Conservation (phyloP, 2,329 filamentous ascomycete genomes). For the Blumeria graminis region DNA sequence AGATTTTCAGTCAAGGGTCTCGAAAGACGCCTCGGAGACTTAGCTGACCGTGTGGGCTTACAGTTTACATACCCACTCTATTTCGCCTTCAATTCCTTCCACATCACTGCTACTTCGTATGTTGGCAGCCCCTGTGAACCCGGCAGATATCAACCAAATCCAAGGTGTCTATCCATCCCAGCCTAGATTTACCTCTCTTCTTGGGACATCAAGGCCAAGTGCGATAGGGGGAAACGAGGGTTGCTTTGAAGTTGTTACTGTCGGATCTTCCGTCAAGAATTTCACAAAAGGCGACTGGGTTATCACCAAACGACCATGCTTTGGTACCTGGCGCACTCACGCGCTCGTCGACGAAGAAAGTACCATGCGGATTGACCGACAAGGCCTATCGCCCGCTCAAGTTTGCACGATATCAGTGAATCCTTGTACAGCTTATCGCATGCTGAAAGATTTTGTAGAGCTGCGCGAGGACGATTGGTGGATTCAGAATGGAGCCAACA, state of each 20-base stretch:
- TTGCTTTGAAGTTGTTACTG: slow-evolving; percentile 64
- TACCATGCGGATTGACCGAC: slow-evolving; percentile 45
- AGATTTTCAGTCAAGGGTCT: slow-evolving; percentile 7
- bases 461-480: slow-evolving; percentile 68
- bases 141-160: slow-evolving; percentile 92
- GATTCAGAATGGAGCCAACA: slow-evolving; percentile 91
- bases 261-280: slow-evolving; percentile 26
- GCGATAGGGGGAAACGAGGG: slow-evolving; percentile 79
- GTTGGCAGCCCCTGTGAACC: slow-evolving; percentile 82
- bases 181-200: slow-evolving; percentile 47
- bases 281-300: slow-evolving; percentile 75
- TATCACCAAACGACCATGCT: slow-evolving; percentile 57
- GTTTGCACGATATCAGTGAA: slow-evolving; percentile 80
- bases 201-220: slow-evolving; percentile 54
- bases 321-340: slow-evolving; percentile 91
- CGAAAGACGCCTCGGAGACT: too few species aligned
- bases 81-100: slow-evolving; percentile 35
- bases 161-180: slow-evolving; percentile 87
- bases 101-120: slow-evolving; percentile 55
- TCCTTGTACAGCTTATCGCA: slow-evolving; percentile 80
- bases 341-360: slow-evolving; percentile 37
- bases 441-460: slow-evolving; percentile 57
- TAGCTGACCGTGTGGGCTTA: not conserved
- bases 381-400: slow-evolving; percentile 49
- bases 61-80: slow-evolving; percentile 2